A percentile compares a stretch with the other conserved stretches of the same genome.
These are phyloP conservation scores for Zoysia matrella DNA, from an alignment of 202 grass and related monocot species.

Conservation along the genomic window DNA sequence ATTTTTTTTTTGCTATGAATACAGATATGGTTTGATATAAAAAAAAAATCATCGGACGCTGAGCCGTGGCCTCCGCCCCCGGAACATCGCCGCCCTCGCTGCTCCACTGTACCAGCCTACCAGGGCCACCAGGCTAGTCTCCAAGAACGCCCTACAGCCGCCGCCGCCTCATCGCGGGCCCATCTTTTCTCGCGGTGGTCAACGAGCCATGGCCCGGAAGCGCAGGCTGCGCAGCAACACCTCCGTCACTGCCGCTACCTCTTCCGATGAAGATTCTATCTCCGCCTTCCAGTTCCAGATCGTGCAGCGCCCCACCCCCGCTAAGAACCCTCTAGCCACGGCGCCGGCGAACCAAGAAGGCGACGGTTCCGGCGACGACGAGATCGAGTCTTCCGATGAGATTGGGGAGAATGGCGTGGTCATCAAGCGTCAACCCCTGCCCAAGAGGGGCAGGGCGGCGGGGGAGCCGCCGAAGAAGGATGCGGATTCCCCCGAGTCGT, in stretches of 20 bases:
- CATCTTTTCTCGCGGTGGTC: too few relatives aligned
- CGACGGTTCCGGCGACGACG: not conserved
- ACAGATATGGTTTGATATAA: too few relatives aligned
- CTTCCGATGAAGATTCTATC: too few relatives aligned
- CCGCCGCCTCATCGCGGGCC: too few relatives aligned
- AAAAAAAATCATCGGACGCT: too few relatives aligned
- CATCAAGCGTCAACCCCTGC: not conserved
- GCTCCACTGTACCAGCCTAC: too few relatives aligned
- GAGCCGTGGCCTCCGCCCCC: too few relatives aligned
- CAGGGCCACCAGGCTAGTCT: too few relatives aligned
- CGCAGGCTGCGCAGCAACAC: not conserved
- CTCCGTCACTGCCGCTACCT: not conserved
- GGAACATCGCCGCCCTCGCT: too few relatives aligned
- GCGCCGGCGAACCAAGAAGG: not conserved
- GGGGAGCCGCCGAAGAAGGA: not conserved
- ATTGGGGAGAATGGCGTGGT: not conserved
- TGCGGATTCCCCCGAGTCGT: not conserved
- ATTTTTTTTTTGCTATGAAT: too few relatives aligned
- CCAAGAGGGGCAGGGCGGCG: not conserved
- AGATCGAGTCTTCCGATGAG: not conserved
- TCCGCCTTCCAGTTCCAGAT: not conserved
- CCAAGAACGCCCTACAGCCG: too few relatives aligned
- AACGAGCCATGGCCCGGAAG: not conserved
- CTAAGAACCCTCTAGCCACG: not conserved
- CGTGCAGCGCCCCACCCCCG: not conserved